These are phyloP conservation scores for Gossypium schwendimanii DNA, from an alignment of 441 rosid genomes.

Conservation along the genomic window DNA sequence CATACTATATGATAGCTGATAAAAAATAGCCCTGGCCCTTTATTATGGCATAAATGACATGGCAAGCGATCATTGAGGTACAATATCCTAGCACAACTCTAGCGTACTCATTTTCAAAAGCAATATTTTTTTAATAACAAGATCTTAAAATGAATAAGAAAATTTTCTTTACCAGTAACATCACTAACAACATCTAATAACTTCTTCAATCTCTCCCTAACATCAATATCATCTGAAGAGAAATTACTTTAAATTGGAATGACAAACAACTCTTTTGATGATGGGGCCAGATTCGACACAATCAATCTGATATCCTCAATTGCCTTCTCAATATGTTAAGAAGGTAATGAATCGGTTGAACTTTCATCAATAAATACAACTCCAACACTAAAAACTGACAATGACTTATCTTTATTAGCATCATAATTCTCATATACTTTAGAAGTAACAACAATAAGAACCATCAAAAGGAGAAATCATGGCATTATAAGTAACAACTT, in stretches of 20 bases:
- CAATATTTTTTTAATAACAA: slow-evolving; percentile 68
- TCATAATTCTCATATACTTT: slow-evolving; percentile 77
- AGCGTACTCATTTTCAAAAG: slow-evolving; percentile 62
- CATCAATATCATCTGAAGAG: not conserved
- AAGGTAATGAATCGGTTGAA: slow-evolving; percentile 25
- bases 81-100: slow-evolving; percentile 64
- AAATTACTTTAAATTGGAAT: slow-evolving; percentile 38
- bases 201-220: no score
- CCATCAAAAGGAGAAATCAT: slow-evolving; percentile 83
- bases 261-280: slow-evolving; percentile 44
- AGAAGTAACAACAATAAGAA: slow-evolving; percentile 74
- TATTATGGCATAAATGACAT: slow-evolving; percentile 76
- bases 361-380: slow-evolving; percentile 74
- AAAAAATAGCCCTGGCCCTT: slow-evolving; percentile 32
- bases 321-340: slow-evolving; percentile 25
- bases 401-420: slow-evolving; percentile 69
- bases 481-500: slow-evolving; percentile 69
- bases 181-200: no score
- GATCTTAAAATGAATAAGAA: slow-evolving; percentile 55
- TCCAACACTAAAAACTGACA: slow-evolving; percentile 77
- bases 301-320: slow-evolving; percentile 38
- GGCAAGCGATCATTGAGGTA: slow-evolving; percentile 76
- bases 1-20: no score
- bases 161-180: no score
- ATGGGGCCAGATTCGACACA: slow-evolving; percentile 45